A percentile compares a stretch with the other conserved stretches of the same genome.
Conservation (phyloP, 768 basidiomycete species). For the Pisolithus orientalis region DNA sequence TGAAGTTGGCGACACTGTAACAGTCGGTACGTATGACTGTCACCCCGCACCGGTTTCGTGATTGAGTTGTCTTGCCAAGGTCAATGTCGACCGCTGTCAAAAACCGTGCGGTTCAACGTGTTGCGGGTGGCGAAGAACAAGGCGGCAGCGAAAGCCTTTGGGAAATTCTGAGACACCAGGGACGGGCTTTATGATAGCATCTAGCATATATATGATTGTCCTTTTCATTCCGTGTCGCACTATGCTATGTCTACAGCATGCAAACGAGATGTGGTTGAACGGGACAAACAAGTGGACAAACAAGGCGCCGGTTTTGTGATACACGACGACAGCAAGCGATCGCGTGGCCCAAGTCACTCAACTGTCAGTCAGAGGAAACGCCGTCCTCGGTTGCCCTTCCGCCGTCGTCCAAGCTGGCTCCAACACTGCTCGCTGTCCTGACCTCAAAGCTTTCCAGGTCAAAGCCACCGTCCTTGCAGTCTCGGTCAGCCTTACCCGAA, state of each 20-base stretch:
- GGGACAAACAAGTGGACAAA: slow-evolving; percentile 30
- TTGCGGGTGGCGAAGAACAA: slow-evolving; percentile 92
- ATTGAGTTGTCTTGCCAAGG: slow-evolving; percentile 37
- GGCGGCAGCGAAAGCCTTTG: slow-evolving; percentile 85
- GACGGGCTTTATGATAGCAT: slow-evolving; percentile 11
- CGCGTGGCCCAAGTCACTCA: slow-evolving; percentile 22
- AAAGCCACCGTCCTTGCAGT: slow-evolving; percentile 68
- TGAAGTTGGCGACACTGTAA: slow-evolving; percentile 88
- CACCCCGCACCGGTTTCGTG: neutral
- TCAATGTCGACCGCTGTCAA: slow-evolving; percentile 98
- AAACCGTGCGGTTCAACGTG: slow-evolving; percentile 99
- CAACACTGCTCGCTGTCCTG: slow-evolving; percentile 71
- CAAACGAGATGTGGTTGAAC: neutral
- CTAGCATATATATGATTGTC: slow-evolving; percentile 16
- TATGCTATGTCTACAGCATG: slow-evolving; percentile 14
- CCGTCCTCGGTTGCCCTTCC: neutral
- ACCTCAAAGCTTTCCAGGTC: slow-evolving; percentile 66
- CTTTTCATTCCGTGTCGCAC: slow-evolving; percentile 17
- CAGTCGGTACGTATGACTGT: slow-evolving; percentile 67
- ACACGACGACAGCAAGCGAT: slow-evolving; percentile 16
- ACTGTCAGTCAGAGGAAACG: neutral
- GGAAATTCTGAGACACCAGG: slow-evolving; percentile 70
- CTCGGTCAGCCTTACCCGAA: slow-evolving; percentile 49
- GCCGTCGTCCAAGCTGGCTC: slow-evolving; percentile 60
- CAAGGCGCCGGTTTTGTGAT: slow-evolving; percentile 14